These are phyloP conservation scores for Fraxinus excelsior DNA, from an alignment of 257 asterid species.

Conservation along the genomic window DNA sequence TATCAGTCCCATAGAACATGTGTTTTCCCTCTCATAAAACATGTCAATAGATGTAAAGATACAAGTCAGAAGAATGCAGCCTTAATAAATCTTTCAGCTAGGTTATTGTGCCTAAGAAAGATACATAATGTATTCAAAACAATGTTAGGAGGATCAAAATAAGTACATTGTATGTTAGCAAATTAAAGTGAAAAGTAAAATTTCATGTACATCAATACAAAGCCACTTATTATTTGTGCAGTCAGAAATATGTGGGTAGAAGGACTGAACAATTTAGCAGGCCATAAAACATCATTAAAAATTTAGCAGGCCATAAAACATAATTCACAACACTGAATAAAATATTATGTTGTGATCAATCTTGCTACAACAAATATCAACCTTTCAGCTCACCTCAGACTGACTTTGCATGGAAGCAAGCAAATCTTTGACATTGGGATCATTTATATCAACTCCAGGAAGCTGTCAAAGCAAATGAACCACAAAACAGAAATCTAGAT, in stretches of 20 bases:
- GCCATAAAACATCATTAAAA: background rate
- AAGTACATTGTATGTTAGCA: background rate
- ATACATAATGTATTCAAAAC: background rate
- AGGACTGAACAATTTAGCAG: background rate
- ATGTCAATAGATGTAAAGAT: background rate
- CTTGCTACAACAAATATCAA: slow-evolving; percentile 21
- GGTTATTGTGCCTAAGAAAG: background rate
- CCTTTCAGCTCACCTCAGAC: slow-evolving; percentile 68
- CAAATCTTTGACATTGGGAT: slow-evolving; percentile 82
- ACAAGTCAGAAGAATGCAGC: background rate
- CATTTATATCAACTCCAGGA: slow-evolving; percentile 98
- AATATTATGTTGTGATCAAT: slow-evolving; percentile 1
- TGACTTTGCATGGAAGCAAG: slow-evolving; percentile 93
- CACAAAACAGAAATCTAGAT: slow-evolving; percentile 1
- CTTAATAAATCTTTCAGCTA: background rate
- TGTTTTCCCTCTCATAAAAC: background rate
- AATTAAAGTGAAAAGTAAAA: background rate
- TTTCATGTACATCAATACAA: background rate
- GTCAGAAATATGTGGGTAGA: background rate
- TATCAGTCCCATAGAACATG: background rate
- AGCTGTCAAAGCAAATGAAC: slow-evolving; percentile 58
- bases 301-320: background rate
- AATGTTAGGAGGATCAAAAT: background rate
- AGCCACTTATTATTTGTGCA: background rate
- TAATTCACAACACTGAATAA: background rate